Evolutionary conservation across 768 basidiomycete species (phyloP), one percentile per base, ranked within the genome.

Genomic region (Asterophora lycoperdoides): DNA sequence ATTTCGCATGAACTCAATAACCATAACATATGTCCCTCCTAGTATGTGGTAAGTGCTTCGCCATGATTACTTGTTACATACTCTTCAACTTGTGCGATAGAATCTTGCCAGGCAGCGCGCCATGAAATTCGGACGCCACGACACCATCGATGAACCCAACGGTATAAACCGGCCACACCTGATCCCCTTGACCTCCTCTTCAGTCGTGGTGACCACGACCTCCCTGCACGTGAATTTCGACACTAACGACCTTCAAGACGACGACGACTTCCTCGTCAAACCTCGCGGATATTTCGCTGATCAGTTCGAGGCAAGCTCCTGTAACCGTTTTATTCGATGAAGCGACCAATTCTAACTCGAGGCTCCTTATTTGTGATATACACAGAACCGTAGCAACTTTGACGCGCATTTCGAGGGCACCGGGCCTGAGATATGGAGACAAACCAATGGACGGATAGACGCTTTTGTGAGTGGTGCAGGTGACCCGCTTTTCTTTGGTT

Each of bases 361-460:
- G 23, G 23, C 23, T 23, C 23, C 23, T 23, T 23, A 3, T 6
- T 23, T 23, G 3, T 6, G 23, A 23, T 23, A 1, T 11, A 15
- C 18, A 5, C 23, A 91, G 86, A 98, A 94, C 64, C 78, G 73
- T 58, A 90, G 88, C 60, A 98, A 99, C 59, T 92, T 83, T 63
- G 76, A 85, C 46, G 93, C 95, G 0, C 96, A 99, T 63, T 91
- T 78, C 54, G 67, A 80, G 29, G 90, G 90, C 5, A 97, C 96
- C 0, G 96, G 91, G 0, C 93, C 93, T 0, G 96, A 98, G 70
- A 90, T 98, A 29, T 93, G 93, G 86, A 75, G 84, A 36, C 96
- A 99, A 63, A 92, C 90, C 6, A 85, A 84, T 59, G 93, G 93
- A 9, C 68, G 70, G 20, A 53, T 96, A 1, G 77, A 89, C 60